phyloP scores from a whole-genome alignment of 306 rosid genomes.

The Vigna radiata region DNA sequence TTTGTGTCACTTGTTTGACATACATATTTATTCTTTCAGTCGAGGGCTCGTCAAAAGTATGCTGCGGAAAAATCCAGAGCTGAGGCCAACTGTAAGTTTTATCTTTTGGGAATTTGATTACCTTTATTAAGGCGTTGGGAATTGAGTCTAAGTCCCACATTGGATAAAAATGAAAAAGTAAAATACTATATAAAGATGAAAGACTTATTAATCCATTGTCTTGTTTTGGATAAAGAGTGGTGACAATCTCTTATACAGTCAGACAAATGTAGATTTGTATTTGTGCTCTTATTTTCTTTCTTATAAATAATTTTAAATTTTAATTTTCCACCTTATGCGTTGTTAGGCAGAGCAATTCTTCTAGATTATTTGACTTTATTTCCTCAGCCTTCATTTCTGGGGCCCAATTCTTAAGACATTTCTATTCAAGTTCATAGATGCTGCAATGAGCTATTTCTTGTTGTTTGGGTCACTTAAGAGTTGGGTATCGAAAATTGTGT shows the following conservation, averaged over 20 bases:
- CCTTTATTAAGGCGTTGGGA: conserved; percentile 28
- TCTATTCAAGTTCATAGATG: conserved; percentile 16
- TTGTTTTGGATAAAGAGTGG: too few species aligned
- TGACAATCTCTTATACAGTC: too few species aligned
- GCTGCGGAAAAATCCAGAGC: conserved; percentile 99
- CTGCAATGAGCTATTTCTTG: conserved; percentile 14
- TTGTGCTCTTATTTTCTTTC: not conserved
- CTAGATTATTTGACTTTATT: not conserved
- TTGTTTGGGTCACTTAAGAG: not conserved
- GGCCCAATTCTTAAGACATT: not conserved
- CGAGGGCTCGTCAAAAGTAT: conserved; percentile 92
- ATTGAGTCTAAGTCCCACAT: too few species aligned
- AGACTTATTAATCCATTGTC: too few species aligned
- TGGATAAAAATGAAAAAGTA: too few species aligned
- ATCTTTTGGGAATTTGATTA: conserved; percentile 29
- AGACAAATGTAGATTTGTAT: too few species aligned
- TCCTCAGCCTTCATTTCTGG: not conserved
- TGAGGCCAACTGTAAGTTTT: conserved; percentile 88
- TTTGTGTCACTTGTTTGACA: conserved; percentile 34
- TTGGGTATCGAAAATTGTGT: not conserved
- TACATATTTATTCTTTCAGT: conserved; percentile 59
- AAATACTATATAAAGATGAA: too few species aligned
- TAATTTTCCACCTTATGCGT: conserved; percentile 11
- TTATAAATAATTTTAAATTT: not conserved
- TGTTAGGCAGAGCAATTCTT: not conserved